Evolutionary conservation across 139 green algal species (phyloP).

Genomic region (Chlamydomonas eustigma): DNA sequence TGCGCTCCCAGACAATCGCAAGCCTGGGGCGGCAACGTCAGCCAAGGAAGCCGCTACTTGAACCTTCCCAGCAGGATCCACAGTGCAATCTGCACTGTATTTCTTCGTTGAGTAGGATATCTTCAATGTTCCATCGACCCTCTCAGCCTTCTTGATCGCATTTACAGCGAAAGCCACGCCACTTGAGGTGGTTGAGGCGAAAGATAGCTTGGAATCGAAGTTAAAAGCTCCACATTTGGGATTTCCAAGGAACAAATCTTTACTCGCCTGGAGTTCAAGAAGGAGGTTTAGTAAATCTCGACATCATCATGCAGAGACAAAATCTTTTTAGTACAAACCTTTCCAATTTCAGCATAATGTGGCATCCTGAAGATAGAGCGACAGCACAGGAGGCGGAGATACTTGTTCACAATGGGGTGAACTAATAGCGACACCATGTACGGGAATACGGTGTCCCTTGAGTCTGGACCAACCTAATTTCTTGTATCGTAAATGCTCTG

Average conservation of each 20-base stretch:
- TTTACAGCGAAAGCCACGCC: slow-evolving; percentile 22
- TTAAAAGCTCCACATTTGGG: slow-evolving; percentile 30
- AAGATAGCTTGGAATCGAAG: slow-evolving; percentile 42
- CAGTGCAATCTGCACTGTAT: slow-evolving; percentile 9
- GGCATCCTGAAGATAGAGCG: background rate
- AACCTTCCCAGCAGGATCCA: background rate
- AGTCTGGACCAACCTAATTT: no score
- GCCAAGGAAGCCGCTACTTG: background rate
- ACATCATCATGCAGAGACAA: background rate
- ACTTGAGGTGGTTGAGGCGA: slow-evolving; percentile 32
- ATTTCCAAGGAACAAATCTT: slow-evolving; percentile 38
- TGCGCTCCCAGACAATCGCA: slow-evolving; percentile 22
- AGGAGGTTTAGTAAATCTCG: background rate
- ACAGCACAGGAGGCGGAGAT: background rate
- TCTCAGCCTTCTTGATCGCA: slow-evolving; percentile 42
- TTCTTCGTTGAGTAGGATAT: slow-evolving; percentile 30
- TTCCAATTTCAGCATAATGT: slow-evolving; percentile 8
- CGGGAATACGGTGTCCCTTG: no score
- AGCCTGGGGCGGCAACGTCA: slow-evolving; percentile 18
- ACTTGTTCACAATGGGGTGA: no score
- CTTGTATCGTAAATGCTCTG: no score
- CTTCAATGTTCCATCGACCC: slow-evolving; percentile 32
- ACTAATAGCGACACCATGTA: no score
- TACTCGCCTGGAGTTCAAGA: background rate
- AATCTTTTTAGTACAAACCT: background rate